Base-by-base conservation (phyloP, 176 grass and related monocot genomes). In the Bothriochloa decipiens region DNA sequence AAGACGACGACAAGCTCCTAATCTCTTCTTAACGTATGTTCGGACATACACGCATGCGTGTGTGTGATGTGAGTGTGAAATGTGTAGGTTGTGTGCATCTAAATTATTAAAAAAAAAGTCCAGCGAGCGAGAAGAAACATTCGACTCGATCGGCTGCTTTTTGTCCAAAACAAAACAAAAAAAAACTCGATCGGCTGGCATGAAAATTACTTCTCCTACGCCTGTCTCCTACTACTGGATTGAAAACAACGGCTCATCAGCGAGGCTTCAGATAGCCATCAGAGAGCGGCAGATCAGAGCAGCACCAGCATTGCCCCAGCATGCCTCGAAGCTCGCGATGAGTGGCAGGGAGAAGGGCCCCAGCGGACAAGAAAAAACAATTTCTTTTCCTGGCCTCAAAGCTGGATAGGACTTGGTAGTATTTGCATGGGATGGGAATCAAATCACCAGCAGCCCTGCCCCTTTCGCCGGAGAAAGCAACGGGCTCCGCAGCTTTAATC, bases 391-490 rank as follows among this genome's bases (percentile, higher is more conserved):
- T 63, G n/a, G n/a, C 27, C 78, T 43, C 70, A 79, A 75, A 75
- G 83, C 78, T 72, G n/a, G n/a, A n/a, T n/a, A n/a, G n/a, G n/a
- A n/a, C n/a, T n/a, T n/a, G n/a, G n/a, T n/a, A n/a, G 71, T n/a
- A 88, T 88, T 91, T 89, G 93, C 84, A 81, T 86, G 91, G 86
- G 86, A 91, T 85, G 91, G 86, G 88, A 91, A 91, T 89, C 91
- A 96, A 73, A 73, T 73, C 70, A 8, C n/a, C 33, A 33, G 39
- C 68, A 39, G 47, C 52, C 2, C 70, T 64, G 75, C 11, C 64
- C n/a, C n/a, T n/a, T n/a, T n/a, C 66, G 47, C 70, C 68, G 50
- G 70, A 18, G 69, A 89, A 91, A 85, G 77, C 82, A 67, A 78
- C 13, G 72, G 60, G 45, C 67, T 25, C 39, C 69, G 28, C 82